Percentiles rank a stretch among this genome's conserved stretches.
Conservation (phyloP, 306 rosid genomes). For the Mucuna pruriens region DNA sequence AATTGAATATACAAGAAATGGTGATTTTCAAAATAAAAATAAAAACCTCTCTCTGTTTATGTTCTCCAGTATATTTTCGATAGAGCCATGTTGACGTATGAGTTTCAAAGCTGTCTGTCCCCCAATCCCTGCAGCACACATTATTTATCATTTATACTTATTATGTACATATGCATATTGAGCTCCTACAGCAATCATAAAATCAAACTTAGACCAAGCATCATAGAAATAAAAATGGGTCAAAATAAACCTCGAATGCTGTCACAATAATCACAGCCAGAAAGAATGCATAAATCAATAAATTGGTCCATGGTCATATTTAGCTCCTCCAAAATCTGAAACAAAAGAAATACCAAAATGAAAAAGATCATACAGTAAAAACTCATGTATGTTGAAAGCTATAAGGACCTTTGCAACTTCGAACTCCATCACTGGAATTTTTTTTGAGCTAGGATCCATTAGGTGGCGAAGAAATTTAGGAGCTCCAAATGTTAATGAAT, state of each 20-base stretch:
- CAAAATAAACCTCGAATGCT: slow-evolving; percentile 78
- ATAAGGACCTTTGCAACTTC: slow-evolving; percentile 79
- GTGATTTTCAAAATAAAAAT: slow-evolving; percentile 14
- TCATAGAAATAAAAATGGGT: slow-evolving; percentile 19
- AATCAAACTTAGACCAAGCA: background rate
- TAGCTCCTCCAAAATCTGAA: slow-evolving; percentile 90
- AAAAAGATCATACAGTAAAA: slow-evolving; percentile 28
- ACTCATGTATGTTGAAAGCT: slow-evolving; percentile 12
- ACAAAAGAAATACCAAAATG: slow-evolving; percentile 38
- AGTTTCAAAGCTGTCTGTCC: slow-evolving; percentile 95
- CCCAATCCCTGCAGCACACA: slow-evolving; percentile 80
- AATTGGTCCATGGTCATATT: slow-evolving; percentile 90
- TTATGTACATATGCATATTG: slow-evolving; percentile 25
- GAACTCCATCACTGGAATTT: slow-evolving; percentile 97
- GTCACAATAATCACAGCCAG: slow-evolving; percentile 95
- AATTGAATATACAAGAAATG: slow-evolving; percentile 20
- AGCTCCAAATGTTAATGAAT: slow-evolving; percentile 94
- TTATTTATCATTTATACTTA: background rate
- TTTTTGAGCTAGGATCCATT: slow-evolving; percentile 98
- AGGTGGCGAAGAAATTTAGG: slow-evolving; percentile 93
- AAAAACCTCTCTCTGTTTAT: slow-evolving; percentile 84
- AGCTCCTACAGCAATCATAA: slow-evolving; percentile 15
- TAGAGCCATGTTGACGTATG: slow-evolving; percentile 91
- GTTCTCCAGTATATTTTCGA: slow-evolving; percentile 85
- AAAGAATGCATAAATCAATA: slow-evolving; percentile 95